These are phyloP conservation scores for Boletus reticuloceps DNA, from an alignment of 768 basidiomycete genomes.

Conservation along the genomic window DNA sequence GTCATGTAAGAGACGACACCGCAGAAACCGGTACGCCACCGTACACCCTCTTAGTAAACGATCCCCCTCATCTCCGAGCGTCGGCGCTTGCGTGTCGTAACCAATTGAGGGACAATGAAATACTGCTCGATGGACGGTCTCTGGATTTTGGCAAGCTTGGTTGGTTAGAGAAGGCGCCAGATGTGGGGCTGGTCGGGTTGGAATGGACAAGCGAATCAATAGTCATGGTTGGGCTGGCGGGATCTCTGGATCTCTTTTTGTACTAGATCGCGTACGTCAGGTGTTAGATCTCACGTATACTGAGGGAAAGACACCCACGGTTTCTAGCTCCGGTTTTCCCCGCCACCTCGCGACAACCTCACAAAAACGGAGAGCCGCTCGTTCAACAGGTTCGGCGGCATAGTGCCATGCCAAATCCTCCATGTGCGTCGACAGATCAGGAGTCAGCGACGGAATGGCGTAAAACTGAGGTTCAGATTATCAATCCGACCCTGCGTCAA, in stretches of 20 bases:
- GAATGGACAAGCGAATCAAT: conserved; percentile 70
- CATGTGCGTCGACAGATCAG: conserved; percentile 77
- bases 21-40: conserved; percentile 8
- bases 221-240: conserved; percentile 43
- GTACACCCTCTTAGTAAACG: conserved; percentile 23
- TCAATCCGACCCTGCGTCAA: conserved; percentile 4
- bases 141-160: conserved; percentile 18
- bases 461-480: conserved; percentile 56
- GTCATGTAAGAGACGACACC: conserved; percentile 17
- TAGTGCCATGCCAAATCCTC: conserved; percentile 70
- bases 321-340: conserved; percentile 82
- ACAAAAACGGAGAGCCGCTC: conserved; percentile 74
- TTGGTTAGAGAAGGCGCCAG: conserved; percentile 26
- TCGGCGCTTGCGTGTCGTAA: conserved; percentile 24
- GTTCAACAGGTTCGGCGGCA: conserved; percentile 78
- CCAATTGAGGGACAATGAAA: conserved; percentile 27
- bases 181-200: conserved; percentile 59
- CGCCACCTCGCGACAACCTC: conserved; percentile 82
- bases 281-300: conserved; percentile 5
- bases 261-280: conserved; percentile 44
- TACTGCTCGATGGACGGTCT: conserved; percentile 39
- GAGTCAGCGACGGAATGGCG: conserved; percentile 66
- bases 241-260: conserved; percentile 46
- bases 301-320: conserved; percentile 38
- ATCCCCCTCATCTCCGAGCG: conserved; percentile 28